Conservation (phyloP, 106 monocot species). For the Dendrobium catenatum region DNA sequence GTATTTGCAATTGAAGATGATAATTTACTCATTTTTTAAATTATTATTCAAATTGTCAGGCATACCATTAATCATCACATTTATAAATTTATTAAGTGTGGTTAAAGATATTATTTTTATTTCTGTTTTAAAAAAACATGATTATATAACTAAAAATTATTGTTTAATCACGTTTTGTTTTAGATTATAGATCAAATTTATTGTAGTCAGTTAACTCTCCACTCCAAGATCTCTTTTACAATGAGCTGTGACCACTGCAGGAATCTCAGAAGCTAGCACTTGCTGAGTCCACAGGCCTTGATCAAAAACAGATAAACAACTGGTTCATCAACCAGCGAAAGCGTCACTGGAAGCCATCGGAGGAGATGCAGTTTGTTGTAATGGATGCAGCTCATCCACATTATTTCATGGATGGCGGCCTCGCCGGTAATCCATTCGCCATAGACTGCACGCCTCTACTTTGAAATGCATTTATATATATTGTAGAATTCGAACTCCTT, state of each 20-base stretch:
- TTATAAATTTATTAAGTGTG: background rate
- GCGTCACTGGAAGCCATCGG: slow-evolving; percentile 34
- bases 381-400: slow-evolving; percentile 23
- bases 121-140: no score
- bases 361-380: slow-evolving; percentile 29
- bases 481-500: background rate
- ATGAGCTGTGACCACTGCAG: background rate
- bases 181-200: no score
- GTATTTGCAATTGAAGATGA: no score
- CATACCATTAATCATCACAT: background rate
- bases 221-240: background rate
- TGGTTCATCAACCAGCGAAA: slow-evolving; percentile 42
- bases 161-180: no score
- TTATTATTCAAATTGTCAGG: no score
- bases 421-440: slow-evolving; percentile 20
- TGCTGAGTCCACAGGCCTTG: slow-evolving; percentile 26
- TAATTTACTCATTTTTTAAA: no score
- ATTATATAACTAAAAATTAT: no score
- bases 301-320: slow-evolving; percentile 29
- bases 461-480: background rate
- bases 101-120: no score
- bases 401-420: slow-evolving; percentile 23
- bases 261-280: slow-evolving; percentile 12
- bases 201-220: background rate
- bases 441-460: slow-evolving; percentile 29